Conservation (phyloP, 2,329 filamentous ascomycete species). For the Fusarium metavorans region DNA sequence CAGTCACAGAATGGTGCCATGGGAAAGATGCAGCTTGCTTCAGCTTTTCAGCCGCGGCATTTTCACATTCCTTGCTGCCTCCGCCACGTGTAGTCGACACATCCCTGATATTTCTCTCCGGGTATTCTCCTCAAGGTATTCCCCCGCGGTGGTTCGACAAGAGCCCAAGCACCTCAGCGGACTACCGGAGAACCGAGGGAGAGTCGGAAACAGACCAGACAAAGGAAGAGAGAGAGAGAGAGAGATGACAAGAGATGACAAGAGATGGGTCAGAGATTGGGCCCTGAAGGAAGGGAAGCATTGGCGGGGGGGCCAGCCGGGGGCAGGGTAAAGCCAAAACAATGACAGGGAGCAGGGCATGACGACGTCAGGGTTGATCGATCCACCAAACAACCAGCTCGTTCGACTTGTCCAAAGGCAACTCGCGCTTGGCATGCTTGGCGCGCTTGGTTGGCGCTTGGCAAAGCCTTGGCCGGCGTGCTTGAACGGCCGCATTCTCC, state of each 20-base stretch:
- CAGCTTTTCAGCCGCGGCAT: conserved; percentile 4
- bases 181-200: conserved; percentile 2
- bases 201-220: neutral
- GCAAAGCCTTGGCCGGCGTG: conserved; percentile 24
- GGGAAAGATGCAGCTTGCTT: neutral
- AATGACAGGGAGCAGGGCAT: neutral
- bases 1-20: neutral
- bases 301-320: neutral
- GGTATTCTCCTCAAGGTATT: neutral
- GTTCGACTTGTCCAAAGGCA: conserved; percentile 6
- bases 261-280: conserved; percentile 4
- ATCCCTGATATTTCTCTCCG: neutral
- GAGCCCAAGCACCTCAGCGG: neutral
- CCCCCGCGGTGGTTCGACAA: neutral
- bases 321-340: neutral
- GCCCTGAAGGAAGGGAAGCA: neutral
- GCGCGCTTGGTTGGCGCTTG: conserved; percentile 22
- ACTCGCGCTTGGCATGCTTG: conserved; percentile 19
- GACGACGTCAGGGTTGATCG: conserved; percentile 16
- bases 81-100: neutral
- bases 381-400: conserved; percentile 11
- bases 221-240: neutral
- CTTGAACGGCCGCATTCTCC: conserved; percentile 22
- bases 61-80: neutral
- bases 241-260: conserved; percentile 4